Evolutionary conservation across 495 filamentous ascomycete genomes (phyloP).

Genomic region (Apiosordaria backusii): DNA sequence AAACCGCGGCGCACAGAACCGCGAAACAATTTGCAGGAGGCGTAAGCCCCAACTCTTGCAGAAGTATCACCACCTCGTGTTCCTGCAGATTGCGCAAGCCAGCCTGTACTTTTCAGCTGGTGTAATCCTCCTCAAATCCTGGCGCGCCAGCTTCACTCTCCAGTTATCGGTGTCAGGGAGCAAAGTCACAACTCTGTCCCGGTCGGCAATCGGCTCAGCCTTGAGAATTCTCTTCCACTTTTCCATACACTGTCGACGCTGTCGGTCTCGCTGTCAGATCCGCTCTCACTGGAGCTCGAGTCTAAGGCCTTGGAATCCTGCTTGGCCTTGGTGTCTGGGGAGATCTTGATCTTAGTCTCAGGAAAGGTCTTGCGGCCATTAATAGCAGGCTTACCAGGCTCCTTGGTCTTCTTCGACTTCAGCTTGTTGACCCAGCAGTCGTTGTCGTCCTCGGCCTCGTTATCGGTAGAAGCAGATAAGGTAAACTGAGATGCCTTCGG

Average conservation of each 20-base stretch:
- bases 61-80: too few relatives aligned
- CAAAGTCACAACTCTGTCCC: slow-evolving; percentile 22
- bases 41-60: too few relatives aligned
- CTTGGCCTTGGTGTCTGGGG: background rate
- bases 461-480: too few relatives aligned
- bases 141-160: slow-evolving; percentile 28
- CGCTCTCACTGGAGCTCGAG: background rate
- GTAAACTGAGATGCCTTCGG: too few relatives aligned
- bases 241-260: slow-evolving; percentile 61
- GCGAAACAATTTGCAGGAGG: too few relatives aligned
- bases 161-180: slow-evolving; percentile 28
- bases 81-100: too few relatives aligned
- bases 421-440: background rate
- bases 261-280: too few relatives aligned
- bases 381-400: background rate
- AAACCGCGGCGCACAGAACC: too few relatives aligned
- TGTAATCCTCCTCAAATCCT: slow-evolving; percentile 38
- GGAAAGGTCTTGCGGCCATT: background rate
- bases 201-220: slow-evolving; percentile 28
- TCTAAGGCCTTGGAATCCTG: background rate
- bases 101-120: slow-evolving; percentile 47
- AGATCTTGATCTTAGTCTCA: background rate
- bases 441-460: background rate
- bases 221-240: slow-evolving; percentile 59
- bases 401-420: background rate